phyloP scores from a whole-genome alignment of 495 filamentous ascomycete species.

The Xylaria scruposa region DNA sequence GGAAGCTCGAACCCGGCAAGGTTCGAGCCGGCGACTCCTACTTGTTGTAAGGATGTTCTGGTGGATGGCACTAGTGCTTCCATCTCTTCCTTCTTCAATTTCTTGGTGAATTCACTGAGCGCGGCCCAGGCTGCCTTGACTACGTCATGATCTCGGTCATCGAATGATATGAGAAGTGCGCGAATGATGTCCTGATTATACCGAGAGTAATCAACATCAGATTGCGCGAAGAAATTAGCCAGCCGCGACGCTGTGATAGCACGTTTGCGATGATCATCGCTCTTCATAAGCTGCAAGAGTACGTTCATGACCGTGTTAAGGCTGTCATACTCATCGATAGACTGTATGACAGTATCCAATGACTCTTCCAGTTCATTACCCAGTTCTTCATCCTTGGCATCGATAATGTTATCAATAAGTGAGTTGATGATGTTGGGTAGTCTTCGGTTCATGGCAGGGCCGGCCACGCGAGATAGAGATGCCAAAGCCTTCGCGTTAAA shows the following conservation, averaged over 20 bases:
- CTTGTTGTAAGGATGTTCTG: slow-evolving; percentile 79
- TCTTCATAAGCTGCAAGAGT: slow-evolving; percentile 83
- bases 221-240: slow-evolving; percentile 83
- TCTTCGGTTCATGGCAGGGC: slow-evolving; percentile 84
- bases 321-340: slow-evolving; percentile 95
- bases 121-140: slow-evolving; percentile 94
- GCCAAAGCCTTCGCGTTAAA: slow-evolving; percentile 96
- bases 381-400: slow-evolving; percentile 77
- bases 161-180: slow-evolving; percentile 86
- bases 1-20: slow-evolving; percentile 90
- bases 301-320: slow-evolving; percentile 94
- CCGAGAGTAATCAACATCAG: slow-evolving; percentile 86
- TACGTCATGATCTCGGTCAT: slow-evolving; percentile 81
- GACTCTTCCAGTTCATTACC: slow-evolving; percentile 73
- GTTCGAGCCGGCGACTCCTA: slow-evolving; percentile 84
- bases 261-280: slow-evolving; percentile 87
- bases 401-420: slow-evolving; percentile 89
- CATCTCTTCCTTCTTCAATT: slow-evolving; percentile 97
- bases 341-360: slow-evolving; percentile 86
- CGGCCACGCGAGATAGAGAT: slow-evolving; percentile 88
- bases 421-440: slow-evolving; percentile 88
- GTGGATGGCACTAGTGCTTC: slow-evolving; percentile 89
- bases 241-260: slow-evolving; percentile 79
- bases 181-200: slow-evolving; percentile 96
- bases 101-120: slow-evolving; percentile 83